Conservation (phyloP, 805 yeast genomes). For the Spathaspora gorwiae region DNA sequence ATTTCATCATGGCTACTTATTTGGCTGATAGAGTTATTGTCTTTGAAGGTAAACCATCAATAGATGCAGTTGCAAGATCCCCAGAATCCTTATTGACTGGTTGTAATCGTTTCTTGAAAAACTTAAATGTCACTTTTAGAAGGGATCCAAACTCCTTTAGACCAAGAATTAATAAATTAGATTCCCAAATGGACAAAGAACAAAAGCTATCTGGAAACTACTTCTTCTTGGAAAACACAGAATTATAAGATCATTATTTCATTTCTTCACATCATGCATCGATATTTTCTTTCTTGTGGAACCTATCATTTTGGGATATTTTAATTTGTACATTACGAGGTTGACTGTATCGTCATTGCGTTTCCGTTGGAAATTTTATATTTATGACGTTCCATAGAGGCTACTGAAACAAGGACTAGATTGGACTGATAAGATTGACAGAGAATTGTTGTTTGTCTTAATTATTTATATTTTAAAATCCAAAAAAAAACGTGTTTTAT, state of each 20-base stretch:
- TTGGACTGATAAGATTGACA: not conserved
- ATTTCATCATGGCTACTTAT: slow-evolving; percentile 99
- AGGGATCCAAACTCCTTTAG: slow-evolving; percentile 98
- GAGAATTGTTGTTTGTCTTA: not conserved
- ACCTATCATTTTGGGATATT: not conserved
- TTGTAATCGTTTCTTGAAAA: slow-evolving; percentile 94
- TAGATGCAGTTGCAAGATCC: slow-evolving; percentile 74
- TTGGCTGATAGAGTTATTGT: slow-evolving; percentile 98
- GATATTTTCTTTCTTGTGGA: not conserved
- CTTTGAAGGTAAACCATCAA: slow-evolving; percentile 92
- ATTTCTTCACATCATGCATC: not conserved
- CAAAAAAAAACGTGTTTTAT: not conserved
- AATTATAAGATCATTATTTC: slow-evolving; percentile 20
- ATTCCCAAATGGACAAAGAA: slow-evolving; percentile 98
- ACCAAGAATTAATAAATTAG: slow-evolving; percentile 97
- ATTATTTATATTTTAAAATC: not conserved
- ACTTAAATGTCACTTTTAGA: slow-evolving; percentile 95
- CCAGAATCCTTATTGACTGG: slow-evolving; percentile 96
- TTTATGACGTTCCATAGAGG: slow-evolving; percentile 1
- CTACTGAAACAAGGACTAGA: too few species aligned
- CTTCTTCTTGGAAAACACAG: slow-evolving; percentile 81
- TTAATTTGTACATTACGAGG: not conserved
- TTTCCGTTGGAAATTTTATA: not conserved
- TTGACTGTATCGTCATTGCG: not conserved
- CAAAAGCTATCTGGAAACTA: slow-evolving; percentile 90